Percentiles rank a stretch among this genome's conserved stretches.
Evolutionary conservation across 1,284 basidiomycete genomes (phyloP).

Genomic region (Mrakiaceae sp.): DNA sequence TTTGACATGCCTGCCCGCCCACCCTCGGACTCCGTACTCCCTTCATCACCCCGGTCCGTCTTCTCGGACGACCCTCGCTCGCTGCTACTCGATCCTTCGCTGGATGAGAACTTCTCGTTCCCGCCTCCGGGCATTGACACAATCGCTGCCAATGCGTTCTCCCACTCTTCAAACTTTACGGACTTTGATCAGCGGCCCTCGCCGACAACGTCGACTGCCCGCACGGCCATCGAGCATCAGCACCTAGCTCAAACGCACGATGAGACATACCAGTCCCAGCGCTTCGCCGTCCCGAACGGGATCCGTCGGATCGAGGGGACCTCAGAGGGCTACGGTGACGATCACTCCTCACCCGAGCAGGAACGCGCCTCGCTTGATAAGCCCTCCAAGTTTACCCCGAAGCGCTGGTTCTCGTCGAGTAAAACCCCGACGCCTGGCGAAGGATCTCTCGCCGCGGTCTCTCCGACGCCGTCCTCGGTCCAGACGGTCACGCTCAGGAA

Average conservation of each 20-base stretch:
- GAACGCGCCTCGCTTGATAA: not conserved
- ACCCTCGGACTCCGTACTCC: not conserved
- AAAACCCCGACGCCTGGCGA: not conserved
- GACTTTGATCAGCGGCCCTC: too few relatives aligned
- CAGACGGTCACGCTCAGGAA: too few relatives aligned
- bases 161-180: too few relatives aligned
- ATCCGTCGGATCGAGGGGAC: conserved; percentile 1
- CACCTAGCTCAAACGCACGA: too few relatives aligned
- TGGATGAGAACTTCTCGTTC: conserved; percentile 9
- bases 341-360: not conserved
- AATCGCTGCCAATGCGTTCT: not conserved
- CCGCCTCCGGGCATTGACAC: conserved; percentile 10
- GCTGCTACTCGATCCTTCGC: conserved; percentile 9
- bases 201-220: too few relatives aligned
- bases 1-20: not conserved
- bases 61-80: conserved; percentile 16
- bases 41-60: conserved; percentile 12
- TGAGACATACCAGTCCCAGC: not conserved
- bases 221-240: too few relatives aligned
- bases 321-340: not conserved
- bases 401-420: conserved; percentile 11
- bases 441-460: not conserved
- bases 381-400: conserved; percentile 10
- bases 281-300: not conserved
- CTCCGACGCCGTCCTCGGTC: not conserved